These are phyloP conservation scores for Stagonosporopsis tanaceti DNA, from an alignment of 2,329 filamentous ascomycete species.

Conservation along the genomic window DNA sequence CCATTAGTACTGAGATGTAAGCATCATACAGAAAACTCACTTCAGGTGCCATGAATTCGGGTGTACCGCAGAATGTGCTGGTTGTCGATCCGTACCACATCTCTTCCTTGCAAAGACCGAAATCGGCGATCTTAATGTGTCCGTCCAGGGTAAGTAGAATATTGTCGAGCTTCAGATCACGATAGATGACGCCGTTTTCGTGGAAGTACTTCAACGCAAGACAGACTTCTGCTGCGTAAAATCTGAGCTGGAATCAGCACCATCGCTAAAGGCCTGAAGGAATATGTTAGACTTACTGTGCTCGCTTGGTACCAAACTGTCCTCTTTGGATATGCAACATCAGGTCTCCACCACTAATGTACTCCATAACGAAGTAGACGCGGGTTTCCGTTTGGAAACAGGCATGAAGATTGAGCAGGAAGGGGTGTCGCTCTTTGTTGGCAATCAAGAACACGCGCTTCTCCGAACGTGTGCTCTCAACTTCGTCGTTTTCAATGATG, in stretches of 20 bases:
- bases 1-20: neutral
- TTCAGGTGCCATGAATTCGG: conserved; percentile 99
- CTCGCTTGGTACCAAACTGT: conserved; percentile 93
- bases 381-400: conserved; percentile 99
- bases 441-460: conserved; percentile 97
- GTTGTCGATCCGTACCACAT: conserved; percentile 99
- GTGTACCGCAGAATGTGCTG: conserved; percentile 98
- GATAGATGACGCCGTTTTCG: conserved; percentile 98
- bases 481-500: conserved; percentile 99
- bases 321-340: conserved; percentile 99
- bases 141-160: conserved; percentile 94
- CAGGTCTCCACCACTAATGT: conserved; percentile 96
- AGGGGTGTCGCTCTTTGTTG: conserved; percentile 96
- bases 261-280: neutral
- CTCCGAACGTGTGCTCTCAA: conserved; percentile 96
- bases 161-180: conserved; percentile 82
- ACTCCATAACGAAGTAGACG: conserved; percentile 99
- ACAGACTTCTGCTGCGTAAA: conserved; percentile 97
- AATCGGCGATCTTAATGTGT: conserved; percentile 98
- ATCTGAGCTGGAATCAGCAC: conserved; percentile 60
- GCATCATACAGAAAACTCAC: conserved; percentile 54
- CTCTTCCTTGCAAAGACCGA: conserved; percentile 98
- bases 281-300: conserved; percentile 72
- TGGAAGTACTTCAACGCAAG: conserved; percentile 98
- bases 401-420: conserved; percentile 91